Base-by-base conservation (phyloP, 1,139 yeast genomes). In the Trichomonascaceae sp. region DNA sequence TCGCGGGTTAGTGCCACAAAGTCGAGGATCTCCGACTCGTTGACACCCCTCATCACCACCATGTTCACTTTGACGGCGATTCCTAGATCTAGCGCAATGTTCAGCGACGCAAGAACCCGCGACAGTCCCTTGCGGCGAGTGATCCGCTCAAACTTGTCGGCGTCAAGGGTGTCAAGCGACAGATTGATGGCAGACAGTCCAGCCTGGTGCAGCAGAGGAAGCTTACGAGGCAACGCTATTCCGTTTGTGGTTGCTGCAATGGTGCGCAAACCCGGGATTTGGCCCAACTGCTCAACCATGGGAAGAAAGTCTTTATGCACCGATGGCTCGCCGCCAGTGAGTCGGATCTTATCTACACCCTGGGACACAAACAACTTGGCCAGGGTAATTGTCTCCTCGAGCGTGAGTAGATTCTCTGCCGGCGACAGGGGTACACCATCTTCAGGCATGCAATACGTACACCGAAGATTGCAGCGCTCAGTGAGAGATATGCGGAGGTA, bases 281-380 rank as follows among this genome's bases (percentile, higher is more conserved):
- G 37, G 25, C 65, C 59, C 16, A 68, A 42, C 20, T 52, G 49
- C 28, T 43, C 39, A 6, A 66, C 65, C 3, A 68, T 47, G 9
- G 59, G 64, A 29, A 67, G 52, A 27, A 68, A 59, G 41, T 68
- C 74, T 34, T 56, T 60, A 14, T 74, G 48, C 4, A 68, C 69
- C 0, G 72, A 66, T 0, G 74, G 74, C 45, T 68, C 74, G 13
- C 74, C 74, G 6, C 74, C 74, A 0, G 74, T 68, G 16, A 68
- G 51, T 27, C 74, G 46, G 17, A 68, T 63, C 45, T 68, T 68
- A 13, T 53, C 48, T 13, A 68, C 72, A 2, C 74, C 74, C 35
- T 64, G 61, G 2, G 43, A 26, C 2, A 63, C 71, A 47, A 68
- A 68, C 3, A 65, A 41, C 27, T 44, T 34, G 2, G 71, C 68